phyloP scores from a whole-genome alignment of 2,329 filamentous ascomycete species.

The Xylariaceae sp. region DNA sequence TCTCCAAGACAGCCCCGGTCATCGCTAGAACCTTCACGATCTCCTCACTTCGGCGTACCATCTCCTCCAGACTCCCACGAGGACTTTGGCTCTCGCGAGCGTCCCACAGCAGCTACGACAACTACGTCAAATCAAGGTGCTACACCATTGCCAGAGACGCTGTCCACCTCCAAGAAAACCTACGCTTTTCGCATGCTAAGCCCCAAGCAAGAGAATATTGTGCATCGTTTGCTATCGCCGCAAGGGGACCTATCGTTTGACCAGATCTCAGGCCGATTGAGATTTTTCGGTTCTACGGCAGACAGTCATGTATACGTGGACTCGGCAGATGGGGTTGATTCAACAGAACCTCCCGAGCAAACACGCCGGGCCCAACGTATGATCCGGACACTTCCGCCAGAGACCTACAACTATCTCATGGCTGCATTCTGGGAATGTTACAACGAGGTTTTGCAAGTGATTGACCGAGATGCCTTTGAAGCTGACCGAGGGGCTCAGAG shows the following conservation, averaged over 20 bases:
- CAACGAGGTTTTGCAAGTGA: constrained; percentile 11
- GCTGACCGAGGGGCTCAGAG: constrained; percentile 12
- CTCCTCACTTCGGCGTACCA: constrained; percentile 7
- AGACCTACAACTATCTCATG: constrained; percentile 14
- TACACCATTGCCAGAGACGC: neutral
- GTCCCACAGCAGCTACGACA: constrained; percentile 5
- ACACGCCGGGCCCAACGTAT: constrained; percentile 13
- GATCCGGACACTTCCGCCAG: constrained; percentile 13
- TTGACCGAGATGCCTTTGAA: constrained; percentile 13
- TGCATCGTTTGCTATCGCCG: constrained; percentile 7
- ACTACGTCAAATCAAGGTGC: no score
- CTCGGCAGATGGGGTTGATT: constrained; percentile 2
- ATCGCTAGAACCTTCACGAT: constrained; percentile 3
- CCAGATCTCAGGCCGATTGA: constrained; percentile 5
- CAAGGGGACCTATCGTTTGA: constrained; percentile 3
- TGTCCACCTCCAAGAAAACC: constrained; percentile 1
- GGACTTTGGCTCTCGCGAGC: constrained; percentile 11
- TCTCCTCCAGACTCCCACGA: constrained; percentile 15
- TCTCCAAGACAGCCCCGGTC: neutral
- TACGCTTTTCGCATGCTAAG: constrained; percentile 1
- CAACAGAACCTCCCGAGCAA: constrained; percentile 9
- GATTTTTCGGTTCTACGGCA: constrained; percentile 9
- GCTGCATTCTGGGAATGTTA: constrained; percentile 14
- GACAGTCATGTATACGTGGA: constrained; percentile 7
- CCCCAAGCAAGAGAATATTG: constrained; percentile 4